A percentile compares a stretch with the other conserved stretches of the same genome.
Conservation (phyloP, 2,329 filamentous ascomycete species). For the Aspergillus glaucus region DNA sequence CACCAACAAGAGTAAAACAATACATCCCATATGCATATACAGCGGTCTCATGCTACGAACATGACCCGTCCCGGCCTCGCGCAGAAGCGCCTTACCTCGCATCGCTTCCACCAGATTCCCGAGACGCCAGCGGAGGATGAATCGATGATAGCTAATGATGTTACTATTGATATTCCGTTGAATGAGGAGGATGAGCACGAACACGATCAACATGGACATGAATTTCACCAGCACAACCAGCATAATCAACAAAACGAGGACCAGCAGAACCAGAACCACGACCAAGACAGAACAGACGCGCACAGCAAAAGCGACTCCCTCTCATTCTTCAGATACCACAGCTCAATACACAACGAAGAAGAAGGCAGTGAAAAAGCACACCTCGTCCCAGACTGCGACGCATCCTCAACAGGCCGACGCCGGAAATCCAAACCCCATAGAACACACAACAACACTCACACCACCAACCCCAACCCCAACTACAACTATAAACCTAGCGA, state of each 20-base stretch:
- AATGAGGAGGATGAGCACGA: conserved; percentile 8
- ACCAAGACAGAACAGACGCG: neutral
- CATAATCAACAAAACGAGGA: neutral
- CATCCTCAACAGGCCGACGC: neutral
- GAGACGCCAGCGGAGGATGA: conserved; percentile 23
- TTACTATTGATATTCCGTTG: conserved; percentile 57
- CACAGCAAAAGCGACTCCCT: neutral
- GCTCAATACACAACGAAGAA: conserved; percentile 12
- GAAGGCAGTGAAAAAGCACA: conserved; percentile 14
- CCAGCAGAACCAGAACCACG: neutral
- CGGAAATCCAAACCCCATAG: conserved; percentile 2
- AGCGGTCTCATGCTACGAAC: neutral
- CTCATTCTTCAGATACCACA: conserved; percentile 13
- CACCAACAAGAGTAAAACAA: too few relatives aligned
- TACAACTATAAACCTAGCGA: neutral
- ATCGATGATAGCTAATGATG: conserved; percentile 46
- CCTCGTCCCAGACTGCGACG: neutral
- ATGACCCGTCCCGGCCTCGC: conserved; percentile 24
- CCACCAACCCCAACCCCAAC: conserved; percentile 19
- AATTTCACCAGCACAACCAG: neutral
- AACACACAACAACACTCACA: conserved; percentile 12
- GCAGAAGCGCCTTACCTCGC: conserved; percentile 38
- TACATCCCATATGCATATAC: neutral
- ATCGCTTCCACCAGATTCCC: conserved; percentile 40
- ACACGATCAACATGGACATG: neutral